These are phyloP conservation scores for Tulasnella sp. DNA, from an alignment of 768 basidiomycete species.

Conservation along the genomic window DNA sequence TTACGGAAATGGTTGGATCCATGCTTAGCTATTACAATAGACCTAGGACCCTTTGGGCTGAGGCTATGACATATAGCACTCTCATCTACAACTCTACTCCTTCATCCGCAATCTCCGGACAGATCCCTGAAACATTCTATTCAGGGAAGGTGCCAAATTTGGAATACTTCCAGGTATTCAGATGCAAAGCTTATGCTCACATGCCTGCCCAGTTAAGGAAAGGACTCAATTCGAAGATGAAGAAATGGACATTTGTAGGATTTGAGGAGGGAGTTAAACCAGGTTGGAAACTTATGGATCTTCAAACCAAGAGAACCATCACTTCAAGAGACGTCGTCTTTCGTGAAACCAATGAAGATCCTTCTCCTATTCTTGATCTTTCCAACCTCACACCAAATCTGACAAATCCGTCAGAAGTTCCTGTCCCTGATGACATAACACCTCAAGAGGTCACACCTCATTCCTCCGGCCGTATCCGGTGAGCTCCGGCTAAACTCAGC, in stretches of 20 bases:
- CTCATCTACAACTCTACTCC: not conserved
- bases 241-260: constrained; percentile 30
- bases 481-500: too few relatives aligned
- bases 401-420: too few relatives aligned
- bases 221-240: constrained; percentile 16
- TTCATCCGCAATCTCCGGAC: constrained; percentile 1
- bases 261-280: constrained; percentile 27
- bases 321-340: constrained; percentile 3
- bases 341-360: too few relatives aligned
- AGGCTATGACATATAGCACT: not conserved
- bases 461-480: too few relatives aligned
- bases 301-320: not conserved
- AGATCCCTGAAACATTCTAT: constrained; percentile 16
- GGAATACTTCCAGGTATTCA: constrained; percentile 27
- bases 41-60: not conserved
- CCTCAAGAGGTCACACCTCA: too few relatives aligned
- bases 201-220: constrained; percentile 24
- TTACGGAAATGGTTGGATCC: not conserved
- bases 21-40: constrained; percentile 3
- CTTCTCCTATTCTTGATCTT: too few relatives aligned
- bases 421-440: too few relatives aligned
- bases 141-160: constrained; percentile 11
- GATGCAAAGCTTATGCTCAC: constrained; percentile 31
- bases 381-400: too few relatives aligned
- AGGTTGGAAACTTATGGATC: constrained; percentile 27